Evolutionary conservation across 2,329 filamentous ascomycete species (phyloP), one percentile per base, ranked within the genome.

Genomic region (Aureobasidium lini): DNA sequence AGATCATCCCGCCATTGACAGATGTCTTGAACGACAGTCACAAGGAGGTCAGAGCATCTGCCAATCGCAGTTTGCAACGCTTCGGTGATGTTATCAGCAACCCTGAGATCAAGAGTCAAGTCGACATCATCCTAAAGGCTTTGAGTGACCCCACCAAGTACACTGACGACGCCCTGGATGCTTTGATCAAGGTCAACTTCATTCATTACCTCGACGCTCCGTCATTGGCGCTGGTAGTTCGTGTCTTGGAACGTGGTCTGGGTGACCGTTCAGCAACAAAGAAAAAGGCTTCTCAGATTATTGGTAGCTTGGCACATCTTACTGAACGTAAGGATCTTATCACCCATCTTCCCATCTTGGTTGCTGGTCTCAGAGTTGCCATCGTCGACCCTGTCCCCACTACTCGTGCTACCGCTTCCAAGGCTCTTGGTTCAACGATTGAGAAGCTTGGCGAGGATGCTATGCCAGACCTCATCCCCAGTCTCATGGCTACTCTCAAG

Each of bases 11-110:
- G 29, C 93, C 95, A 15, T 80, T 99, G 60, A 97, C 95, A 1
- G 86, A 88, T 47, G 94, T 97, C 3, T 78, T 99, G 61, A 99
- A 96, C 66, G 94, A 99, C 77, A 96, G 90, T 68, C 94, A 99
- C 77, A 99, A 99, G 74, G 94, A 99, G 75, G 94, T 99, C 34
- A 85, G 94, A 62, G 79, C 85, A 46, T 92, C 90, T 23, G 94
- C 94, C 7, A 99, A 99, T 74, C 87, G 93, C 75, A 96, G 91
- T 76, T 80, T 99, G 76, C 95, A 99, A 77, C 88, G 94, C 60
- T 99, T 99, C 71, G 94, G 95, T 65, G 95, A 99, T 73, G 95
- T 99, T 65, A 99, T 99, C 72, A 95, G 83, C 73, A 99, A 99
- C 72, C 94, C 94, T 4, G 94, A 99, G 74, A 90, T 99, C 70